Conservation (phyloP, 352 stramenopile species). For the Plasmopara halstedii region DNA sequence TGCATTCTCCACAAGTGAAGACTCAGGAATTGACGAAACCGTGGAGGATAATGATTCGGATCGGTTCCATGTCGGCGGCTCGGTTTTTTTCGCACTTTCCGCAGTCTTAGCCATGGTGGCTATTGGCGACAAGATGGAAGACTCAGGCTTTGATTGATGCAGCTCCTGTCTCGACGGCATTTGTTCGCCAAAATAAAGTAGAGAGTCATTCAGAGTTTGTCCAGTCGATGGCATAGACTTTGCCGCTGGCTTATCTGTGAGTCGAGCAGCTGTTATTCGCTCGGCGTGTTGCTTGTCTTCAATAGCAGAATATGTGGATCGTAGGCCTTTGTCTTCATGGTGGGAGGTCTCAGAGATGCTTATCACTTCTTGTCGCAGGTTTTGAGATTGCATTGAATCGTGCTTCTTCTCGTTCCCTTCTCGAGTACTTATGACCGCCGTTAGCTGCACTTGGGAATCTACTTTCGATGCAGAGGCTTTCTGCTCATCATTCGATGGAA, state of each 20-base stretch:
- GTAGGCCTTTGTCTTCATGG: conserved; percentile 2
- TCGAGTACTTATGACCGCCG: not conserved
- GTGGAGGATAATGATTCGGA: conserved; percentile 47
- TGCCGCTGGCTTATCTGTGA: conserved; percentile 4
- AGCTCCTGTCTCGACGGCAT: not conserved
- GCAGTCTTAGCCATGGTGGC: not conserved
- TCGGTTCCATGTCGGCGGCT: conserved; percentile 1
- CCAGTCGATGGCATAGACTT: conserved; percentile 6
- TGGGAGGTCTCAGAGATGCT: conserved; percentile 10
- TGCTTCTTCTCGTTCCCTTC: conserved; percentile 2
- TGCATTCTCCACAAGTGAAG: conserved; percentile 20
- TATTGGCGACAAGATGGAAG: not conserved
- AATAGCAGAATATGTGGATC: conserved; percentile 7
- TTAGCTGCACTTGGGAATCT: not conserved
- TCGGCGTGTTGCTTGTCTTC: conserved; percentile 12
- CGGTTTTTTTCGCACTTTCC: not conserved
- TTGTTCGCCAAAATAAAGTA: not conserved
- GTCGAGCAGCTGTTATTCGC: conserved; percentile 1
- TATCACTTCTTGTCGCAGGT: conserved; percentile 2
- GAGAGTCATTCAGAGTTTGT: not conserved
- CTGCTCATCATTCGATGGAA: not conserved
- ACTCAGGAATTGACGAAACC: conserved; percentile 43
- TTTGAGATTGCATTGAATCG: conserved; percentile 8
- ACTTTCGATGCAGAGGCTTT: conserved; percentile 7
- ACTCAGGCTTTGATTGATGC: not conserved